Percentiles rank a stretch among this genome's conserved stretches.
phyloP scores from a whole-genome alignment of 2,329 filamentous ascomycete species.

The Cadophora sp. region DNA sequence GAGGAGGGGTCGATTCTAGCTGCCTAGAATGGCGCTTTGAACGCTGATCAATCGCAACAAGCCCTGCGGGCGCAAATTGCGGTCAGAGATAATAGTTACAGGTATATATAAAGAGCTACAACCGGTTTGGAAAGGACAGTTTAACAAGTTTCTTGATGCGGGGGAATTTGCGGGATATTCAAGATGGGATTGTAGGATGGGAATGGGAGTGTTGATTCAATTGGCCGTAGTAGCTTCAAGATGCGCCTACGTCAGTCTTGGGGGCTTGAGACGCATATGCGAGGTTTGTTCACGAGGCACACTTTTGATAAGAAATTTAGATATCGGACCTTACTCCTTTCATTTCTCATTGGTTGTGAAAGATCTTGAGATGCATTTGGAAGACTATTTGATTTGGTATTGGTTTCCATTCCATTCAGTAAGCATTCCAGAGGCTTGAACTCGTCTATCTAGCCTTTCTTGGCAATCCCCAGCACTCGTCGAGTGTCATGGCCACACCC shows the following conservation, averaged over 20 bases:
- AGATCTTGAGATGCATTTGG: constrained; percentile 4
- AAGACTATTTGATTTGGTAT: constrained; percentile 2
- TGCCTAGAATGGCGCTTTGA: constrained; percentile 18
- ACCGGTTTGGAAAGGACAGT: background rate
- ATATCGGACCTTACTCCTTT: constrained; percentile 25
- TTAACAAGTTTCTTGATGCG: background rate
- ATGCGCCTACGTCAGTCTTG: constrained; percentile 23
- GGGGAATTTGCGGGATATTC: constrained; percentile 3
- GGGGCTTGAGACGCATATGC: constrained; percentile 22
- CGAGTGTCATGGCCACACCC: background rate
- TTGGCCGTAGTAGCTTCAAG: constrained; percentile 6
- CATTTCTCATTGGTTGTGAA: constrained; percentile 22
- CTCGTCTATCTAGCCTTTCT: background rate
- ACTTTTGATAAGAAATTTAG: constrained; percentile 24
- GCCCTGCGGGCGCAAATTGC: constrained; percentile 22
- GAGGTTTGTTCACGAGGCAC: constrained; percentile 31
- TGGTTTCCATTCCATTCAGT: background rate
- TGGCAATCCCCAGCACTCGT: background rate
- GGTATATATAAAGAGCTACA: background rate
- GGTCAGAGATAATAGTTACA: constrained; percentile 19
- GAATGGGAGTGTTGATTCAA: constrained; percentile 18
- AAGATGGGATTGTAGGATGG: constrained; percentile 14
- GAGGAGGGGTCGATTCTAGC: constrained; percentile 19
- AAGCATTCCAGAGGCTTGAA: constrained; percentile 11
- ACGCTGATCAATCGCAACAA: constrained; percentile 2